Percentiles rank a stretch among this genome's conserved stretches.
Conservation (phyloP, 768 basidiomycete species). For the Saitozyma podzolica region DNA sequence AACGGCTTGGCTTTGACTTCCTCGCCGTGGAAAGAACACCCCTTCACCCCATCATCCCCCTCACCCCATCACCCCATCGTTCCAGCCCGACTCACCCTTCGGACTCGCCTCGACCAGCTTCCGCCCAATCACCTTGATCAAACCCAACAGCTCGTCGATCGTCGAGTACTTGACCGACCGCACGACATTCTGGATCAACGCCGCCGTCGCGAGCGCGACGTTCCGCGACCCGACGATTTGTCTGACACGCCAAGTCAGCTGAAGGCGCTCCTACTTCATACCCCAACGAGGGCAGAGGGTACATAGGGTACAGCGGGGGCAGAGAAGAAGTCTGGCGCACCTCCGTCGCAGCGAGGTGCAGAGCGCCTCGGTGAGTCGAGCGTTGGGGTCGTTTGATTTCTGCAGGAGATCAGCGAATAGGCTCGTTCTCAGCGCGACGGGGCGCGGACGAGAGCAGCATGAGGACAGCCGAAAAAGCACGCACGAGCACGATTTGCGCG, state of each 20-base stretch:
- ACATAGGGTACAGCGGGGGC: no score
- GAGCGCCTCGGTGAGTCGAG: slow-evolving; percentile 32
- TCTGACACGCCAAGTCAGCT: slow-evolving; percentile 11
- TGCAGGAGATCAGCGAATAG: not conserved
- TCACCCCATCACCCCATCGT: not conserved
- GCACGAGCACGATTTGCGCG: no score
- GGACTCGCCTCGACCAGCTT: slow-evolving; percentile 87
- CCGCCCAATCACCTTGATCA: slow-evolving; percentile 76
- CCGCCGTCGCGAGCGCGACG: slow-evolving; percentile 83
- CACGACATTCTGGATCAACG: slow-evolving; percentile 84
- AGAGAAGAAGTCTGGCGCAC: slow-evolving; percentile 13
- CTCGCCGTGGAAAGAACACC: not conserved
- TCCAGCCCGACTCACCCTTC: slow-evolving; percentile 65
- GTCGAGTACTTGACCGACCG: slow-evolving; percentile 80
- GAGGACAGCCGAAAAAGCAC: no score
- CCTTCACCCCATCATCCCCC: no score
- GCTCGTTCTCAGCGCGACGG: not conserved
- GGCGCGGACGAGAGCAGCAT: not conserved
- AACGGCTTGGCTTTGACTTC: slow-evolving; percentile 6
- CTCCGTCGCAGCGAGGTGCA: slow-evolving; percentile 34
- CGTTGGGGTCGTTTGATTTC: slow-evolving; percentile 33
- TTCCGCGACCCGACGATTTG: slow-evolving; percentile 79
- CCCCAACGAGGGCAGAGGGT: no score
- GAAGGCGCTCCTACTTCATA: not conserved
- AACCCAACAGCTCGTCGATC: slow-evolving; percentile 77